Evolutionary conservation across 2,329 filamentous ascomycete genomes (phyloP), one percentile per base, ranked within the genome.

Genomic region (Fusarium agapanthi): DNA sequence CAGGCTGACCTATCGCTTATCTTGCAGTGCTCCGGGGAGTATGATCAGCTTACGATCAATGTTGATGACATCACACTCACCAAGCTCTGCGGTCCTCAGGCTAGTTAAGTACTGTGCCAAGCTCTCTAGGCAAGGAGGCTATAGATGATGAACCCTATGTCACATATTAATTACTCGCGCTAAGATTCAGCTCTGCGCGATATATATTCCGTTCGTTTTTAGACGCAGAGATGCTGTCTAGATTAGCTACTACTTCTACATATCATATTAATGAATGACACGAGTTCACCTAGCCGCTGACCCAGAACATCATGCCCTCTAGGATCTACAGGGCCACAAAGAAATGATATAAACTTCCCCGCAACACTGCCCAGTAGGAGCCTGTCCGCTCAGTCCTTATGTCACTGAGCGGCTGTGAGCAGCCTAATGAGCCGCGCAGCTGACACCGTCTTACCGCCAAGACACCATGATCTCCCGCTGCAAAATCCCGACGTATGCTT

Each of bases 81-180:
- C 2, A 24, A 35, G 18, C 24, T 44, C 12, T 61, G 61, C 18
- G 38, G 32, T 18, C 40, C 41, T 7, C 30, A 48, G 11, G 24
- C 35, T 24, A 22, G 4, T 41, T 54, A 18, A 22, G 20, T 2
- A 15, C 1, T n/a, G 18, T 1, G 3, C 18, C 6, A 37, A n/a
- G 3, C 4, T 9, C 24, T 28, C 2, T 3, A 0, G 7, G 6
- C 14, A n/a, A 11, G 9, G n/a, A 22, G 24, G 16, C 16, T 34
- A 1, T 10, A 50, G 12, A 13, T 10, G 3, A 34, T 6, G 11
- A 20, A 24, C 6, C 8, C 0, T 3, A 3, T 37, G n/a, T 22
- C 20, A 13, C 14, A 22, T 37, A 37, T 34, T 7, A 37, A 26
- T 13, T 4, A 12, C 14, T 13, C 15, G 9, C 10, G 4, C 5